phyloP scores from a whole-genome alignment of 2,329 filamentous ascomycete genomes.

The Phoma sp. region DNA sequence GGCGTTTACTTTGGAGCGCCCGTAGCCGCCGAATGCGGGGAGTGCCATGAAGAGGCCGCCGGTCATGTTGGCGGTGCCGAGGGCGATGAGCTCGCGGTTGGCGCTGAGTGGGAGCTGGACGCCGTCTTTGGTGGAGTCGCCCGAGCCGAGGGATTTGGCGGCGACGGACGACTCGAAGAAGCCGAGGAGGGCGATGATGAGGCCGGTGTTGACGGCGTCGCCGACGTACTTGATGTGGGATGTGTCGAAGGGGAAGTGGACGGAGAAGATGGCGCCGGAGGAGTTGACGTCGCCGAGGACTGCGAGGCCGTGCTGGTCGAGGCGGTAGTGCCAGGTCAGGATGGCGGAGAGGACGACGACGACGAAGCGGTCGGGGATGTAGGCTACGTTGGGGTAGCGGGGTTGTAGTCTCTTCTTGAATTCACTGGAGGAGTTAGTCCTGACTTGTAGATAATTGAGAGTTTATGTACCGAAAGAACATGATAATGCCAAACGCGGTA shows the following conservation, averaged over 20 bases:
- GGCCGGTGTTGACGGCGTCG: conserved; percentile 87
- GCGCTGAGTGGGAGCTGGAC: conserved; percentile 85
- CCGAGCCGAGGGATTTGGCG: conserved; percentile 77
- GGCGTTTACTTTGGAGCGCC: conserved; percentile 92
- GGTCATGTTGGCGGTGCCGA: conserved; percentile 89
- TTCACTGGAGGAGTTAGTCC: conserved; percentile 57
- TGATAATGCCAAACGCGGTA: conserved; percentile 84
- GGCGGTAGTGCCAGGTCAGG: conserved; percentile 76
- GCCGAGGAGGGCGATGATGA: conserved; percentile 92
- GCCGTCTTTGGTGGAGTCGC: conserved; percentile 62
- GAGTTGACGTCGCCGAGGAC: conserved; percentile 84
- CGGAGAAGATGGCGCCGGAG: conserved; percentile 74
- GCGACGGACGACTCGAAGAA: conserved; percentile 98
- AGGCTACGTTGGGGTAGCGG: conserved; percentile 80
- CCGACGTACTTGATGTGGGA: conserved; percentile 82
- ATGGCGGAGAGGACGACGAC: conserved; percentile 87
- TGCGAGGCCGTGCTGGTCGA: conserved; percentile 81
- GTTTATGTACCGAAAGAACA: conserved; percentile 67
- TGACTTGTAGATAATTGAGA: background rate
- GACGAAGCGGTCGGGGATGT: conserved; percentile 88
- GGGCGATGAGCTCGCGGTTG: conserved; percentile 90
- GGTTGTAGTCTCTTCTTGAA: conserved; percentile 83
- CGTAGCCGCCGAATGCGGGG: conserved; percentile 95
- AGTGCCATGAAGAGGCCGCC: conserved; percentile 92
- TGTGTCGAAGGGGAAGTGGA: conserved; percentile 84